These are phyloP conservation scores for Trichoderma sp. DNA, from an alignment of 2,329 filamentous ascomycete species.

Conservation along the genomic window DNA sequence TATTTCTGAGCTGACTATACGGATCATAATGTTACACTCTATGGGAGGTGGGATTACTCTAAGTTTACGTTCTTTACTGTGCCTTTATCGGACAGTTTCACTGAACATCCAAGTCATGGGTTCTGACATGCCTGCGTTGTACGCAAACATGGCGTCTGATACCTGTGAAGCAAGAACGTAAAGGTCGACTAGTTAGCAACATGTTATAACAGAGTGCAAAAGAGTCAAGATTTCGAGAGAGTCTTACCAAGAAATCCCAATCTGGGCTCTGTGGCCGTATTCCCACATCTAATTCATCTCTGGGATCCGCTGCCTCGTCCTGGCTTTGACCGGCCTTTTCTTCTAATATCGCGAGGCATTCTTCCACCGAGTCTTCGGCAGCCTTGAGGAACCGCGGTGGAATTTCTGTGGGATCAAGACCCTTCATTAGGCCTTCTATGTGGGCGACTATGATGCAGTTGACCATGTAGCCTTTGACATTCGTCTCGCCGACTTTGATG, in stretches of 20 bases:
- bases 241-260: conserved; percentile 29
- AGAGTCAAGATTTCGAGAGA: no score
- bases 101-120: conserved; percentile 20
- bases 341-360: conserved; percentile 36
- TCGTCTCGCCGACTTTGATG: conserved; percentile 52
- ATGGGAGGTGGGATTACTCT: background rate
- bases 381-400: conserved; percentile 35
- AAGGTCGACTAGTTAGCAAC: background rate
- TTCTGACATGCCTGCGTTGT: background rate
- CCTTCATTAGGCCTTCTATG: conserved; percentile 40
- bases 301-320: background rate
- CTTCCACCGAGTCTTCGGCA: conserved; percentile 36
- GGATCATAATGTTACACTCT: background rate
- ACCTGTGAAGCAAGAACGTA: background rate
- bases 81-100: background rate
- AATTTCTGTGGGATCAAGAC: conserved; percentile 35
- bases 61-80: background rate
- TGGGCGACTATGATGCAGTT: conserved; percentile 32
- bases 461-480: conserved; percentile 52
- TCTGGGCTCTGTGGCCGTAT: conserved; percentile 21
- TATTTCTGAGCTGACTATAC: background rate
- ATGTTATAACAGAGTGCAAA: no score
- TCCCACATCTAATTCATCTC: background rate
- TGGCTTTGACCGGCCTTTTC: conserved; percentile 26
- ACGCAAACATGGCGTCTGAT: conserved; percentile 4